Conservation (phyloP, 768 basidiomycete species). For the Boletellus ananiceps region DNA sequence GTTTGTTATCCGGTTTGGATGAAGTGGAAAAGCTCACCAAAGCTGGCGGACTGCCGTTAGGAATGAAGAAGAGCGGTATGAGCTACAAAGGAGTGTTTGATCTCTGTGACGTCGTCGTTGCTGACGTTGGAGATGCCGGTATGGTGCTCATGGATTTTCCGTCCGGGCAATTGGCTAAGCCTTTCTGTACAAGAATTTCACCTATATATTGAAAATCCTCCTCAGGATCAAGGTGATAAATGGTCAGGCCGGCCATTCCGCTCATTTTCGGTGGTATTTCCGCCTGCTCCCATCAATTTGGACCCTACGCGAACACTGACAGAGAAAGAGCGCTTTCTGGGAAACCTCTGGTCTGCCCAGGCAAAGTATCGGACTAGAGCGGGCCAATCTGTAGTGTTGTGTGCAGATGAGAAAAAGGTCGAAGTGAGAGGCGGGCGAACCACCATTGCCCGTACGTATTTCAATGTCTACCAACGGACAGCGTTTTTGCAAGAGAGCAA, state of each 20-base stretch:
- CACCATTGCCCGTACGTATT: constrained; percentile 77
- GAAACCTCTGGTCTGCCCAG: constrained; percentile 87
- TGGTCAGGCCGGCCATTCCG: constrained; percentile 90
- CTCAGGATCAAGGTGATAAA: constrained; percentile 74
- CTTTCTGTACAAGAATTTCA: constrained; percentile 63
- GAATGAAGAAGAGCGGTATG: constrained; percentile 76
- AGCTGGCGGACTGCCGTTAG: constrained; percentile 53
- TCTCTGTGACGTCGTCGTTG: constrained; percentile 75
- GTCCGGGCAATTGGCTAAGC: constrained; percentile 6
- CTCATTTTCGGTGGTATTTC: constrained; percentile 69
- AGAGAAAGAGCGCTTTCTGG: constrained; percentile 80
- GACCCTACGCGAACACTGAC: constrained; percentile 59
- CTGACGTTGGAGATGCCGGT: constrained; percentile 87
- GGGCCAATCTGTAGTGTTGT: constrained; percentile 69
- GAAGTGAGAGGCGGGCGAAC: constrained; percentile 57
- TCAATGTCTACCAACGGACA: constrained; percentile 81
- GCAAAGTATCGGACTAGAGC: constrained; percentile 70
- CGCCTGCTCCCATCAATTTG: constrained; percentile 60
- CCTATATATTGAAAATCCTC: constrained; percentile 78
- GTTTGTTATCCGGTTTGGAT: constrained; percentile 68
- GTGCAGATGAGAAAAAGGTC: constrained; percentile 71
- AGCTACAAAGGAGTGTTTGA: constrained; percentile 82
- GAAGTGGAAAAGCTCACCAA: constrained; percentile 71
- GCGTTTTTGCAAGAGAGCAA: constrained; percentile 72
- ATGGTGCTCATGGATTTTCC: constrained; percentile 21